Base-by-base conservation (phyloP, 495 filamentous ascomycete species). In the Tuber microsphaerosporum region DNA sequence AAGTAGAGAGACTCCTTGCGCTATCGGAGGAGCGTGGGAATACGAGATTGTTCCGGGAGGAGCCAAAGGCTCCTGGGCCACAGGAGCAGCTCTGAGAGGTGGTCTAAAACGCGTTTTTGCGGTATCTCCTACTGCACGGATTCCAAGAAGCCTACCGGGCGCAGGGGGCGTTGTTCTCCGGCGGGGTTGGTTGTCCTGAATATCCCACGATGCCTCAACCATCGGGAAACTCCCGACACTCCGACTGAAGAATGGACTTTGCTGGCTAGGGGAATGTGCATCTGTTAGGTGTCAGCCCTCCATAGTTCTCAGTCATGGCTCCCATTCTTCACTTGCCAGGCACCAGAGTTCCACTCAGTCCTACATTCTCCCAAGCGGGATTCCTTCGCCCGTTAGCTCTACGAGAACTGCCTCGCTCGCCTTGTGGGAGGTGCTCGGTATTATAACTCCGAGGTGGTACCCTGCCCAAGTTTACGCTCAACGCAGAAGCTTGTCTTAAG, bases 1-100 rank as follows among this genome's bases (percentile, higher is more conserved):
- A 42, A 97, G 84, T 7, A 99, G 89, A 26, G 87, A 86, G 73
- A 96, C 91, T 0, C 92, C 93, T 79, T 91, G 89, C 34, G 88
- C 87, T 6, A 85, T 80, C 22, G 88, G 88, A 14, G 86, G 83
- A 41, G 84, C 83, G 75, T 86, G 83, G 42, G 76, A 73, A 41
- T 83, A 79, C 34, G 75, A 43, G 16, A 84, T 80, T 26, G 45
- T 74, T 61, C 75, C 74, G 34, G 79, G 16, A 41, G 43, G 56
- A 6, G 26, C 2, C 17, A 26, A 34, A 65, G 56, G 17, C 4
- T 17, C 5, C 26, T 34, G 10, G 31, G 56, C 26, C 34, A 16
- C 56, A 65, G 56, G 56, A 14, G 56, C 4, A 17, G 56, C 26
- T 17, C 56, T 34, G 2, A 31, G 56, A 65, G 26, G 56, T 0